phyloP scores from a whole-genome alignment of 306 rosid species.

The Urtica urens region DNA sequence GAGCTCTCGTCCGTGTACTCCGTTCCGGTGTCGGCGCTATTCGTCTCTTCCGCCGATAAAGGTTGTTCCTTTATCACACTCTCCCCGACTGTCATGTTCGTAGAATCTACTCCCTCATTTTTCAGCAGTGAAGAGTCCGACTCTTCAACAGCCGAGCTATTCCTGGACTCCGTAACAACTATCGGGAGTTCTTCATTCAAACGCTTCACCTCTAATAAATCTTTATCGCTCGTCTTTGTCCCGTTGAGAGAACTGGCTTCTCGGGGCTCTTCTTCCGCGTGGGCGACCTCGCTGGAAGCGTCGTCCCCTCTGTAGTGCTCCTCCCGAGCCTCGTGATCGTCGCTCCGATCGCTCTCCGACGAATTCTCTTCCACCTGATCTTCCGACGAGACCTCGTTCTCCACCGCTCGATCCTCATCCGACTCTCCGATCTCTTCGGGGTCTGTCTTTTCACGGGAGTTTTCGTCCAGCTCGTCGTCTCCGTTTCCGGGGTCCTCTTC shows the following conservation, averaged over 20 bases:
- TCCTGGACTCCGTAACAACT: no score
- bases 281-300: constrained; percentile 96
- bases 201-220: no score
- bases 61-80: no score
- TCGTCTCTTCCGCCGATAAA: no score
- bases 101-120: no score
- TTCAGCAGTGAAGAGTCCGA: no score
- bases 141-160: no score
- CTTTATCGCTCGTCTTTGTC: constrained; percentile 23
- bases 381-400: constrained; percentile 25
- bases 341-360: constrained; percentile 25
- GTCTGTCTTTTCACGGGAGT: constrained; percentile 52
- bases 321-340: constrained; percentile 79
- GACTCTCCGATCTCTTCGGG: constrained; percentile 49
- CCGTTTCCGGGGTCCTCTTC: constrained; percentile 38
- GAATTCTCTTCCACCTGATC: constrained; percentile 31
- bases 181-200: no score
- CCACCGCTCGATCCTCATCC: constrained; percentile 47
- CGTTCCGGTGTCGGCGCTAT: no score
- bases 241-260: constrained; percentile 90
- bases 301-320: constrained; percentile 84
- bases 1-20: constrained; percentile 30
- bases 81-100: no score
- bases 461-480: constrained; percentile 70
- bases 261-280: no score